A percentile compares a stretch with the other conserved stretches of the same genome.
Conservation (phyloP, 2,329 filamentous ascomycete genomes). For the Aspergillus sergii region DNA sequence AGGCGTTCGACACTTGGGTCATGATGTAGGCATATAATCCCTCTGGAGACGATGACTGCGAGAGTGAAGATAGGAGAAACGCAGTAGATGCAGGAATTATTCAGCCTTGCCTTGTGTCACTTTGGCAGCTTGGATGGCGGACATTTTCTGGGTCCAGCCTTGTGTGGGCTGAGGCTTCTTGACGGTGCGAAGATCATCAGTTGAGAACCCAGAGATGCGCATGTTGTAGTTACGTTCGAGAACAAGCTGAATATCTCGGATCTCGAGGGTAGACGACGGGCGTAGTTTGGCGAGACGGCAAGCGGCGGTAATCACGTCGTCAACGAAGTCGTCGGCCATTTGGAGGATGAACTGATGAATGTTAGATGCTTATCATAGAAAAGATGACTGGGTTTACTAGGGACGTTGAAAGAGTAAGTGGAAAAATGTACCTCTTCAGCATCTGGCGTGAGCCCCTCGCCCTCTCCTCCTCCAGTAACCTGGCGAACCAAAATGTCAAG, state of each 20-base stretch:
- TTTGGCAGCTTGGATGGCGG: slow-evolving; percentile 92
- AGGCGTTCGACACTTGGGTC: not conserved
- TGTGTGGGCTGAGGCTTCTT: slow-evolving; percentile 87
- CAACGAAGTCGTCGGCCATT: slow-evolving; percentile 92
- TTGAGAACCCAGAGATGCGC: slow-evolving; percentile 88
- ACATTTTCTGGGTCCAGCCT: slow-evolving; percentile 96
- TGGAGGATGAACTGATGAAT: slow-evolving; percentile 72
- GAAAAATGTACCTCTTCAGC: slow-evolving; percentile 79
- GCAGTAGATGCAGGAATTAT: slow-evolving; percentile 20
- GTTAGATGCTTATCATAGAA: slow-evolving; percentile 11
- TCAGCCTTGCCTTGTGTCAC: slow-evolving; percentile 53
- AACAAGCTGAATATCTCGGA: slow-evolving; percentile 80
- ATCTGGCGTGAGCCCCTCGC: slow-evolving; percentile 81
- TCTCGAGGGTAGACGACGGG: slow-evolving; percentile 85
- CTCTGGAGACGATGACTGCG: not conserved
- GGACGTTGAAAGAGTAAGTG: slow-evolving; percentile 6
- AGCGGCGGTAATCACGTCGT: slow-evolving; percentile 82
- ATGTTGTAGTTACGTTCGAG: slow-evolving; percentile 87
- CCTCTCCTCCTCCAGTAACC: slow-evolving; percentile 78
- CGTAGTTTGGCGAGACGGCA: slow-evolving; percentile 93
- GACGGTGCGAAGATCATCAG: slow-evolving; percentile 91
- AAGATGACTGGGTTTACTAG: not conserved
- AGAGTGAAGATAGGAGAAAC: not conserved
- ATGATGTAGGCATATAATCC: not conserved
- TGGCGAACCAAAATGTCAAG: slow-evolving; percentile 92